Base-by-base conservation (phyloP, 306 rosid species). In the Astragalus membranaceus region DNA sequence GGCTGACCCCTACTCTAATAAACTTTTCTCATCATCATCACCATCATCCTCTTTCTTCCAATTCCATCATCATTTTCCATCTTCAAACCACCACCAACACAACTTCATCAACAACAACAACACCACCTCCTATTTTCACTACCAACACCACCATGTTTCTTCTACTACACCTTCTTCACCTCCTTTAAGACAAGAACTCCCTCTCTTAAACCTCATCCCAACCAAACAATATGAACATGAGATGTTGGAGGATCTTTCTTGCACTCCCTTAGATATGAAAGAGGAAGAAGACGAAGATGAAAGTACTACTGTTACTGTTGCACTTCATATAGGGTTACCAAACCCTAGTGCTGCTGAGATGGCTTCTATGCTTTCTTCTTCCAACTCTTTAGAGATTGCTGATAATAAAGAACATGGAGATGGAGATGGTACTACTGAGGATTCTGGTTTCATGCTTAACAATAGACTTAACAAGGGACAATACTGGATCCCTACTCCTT, bases 401-500 rank as follows among this genome's bases (percentile, higher is more conserved):
- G 29, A 60, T 16, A 58, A 58, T 13, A n/a, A 7, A 43, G 5
- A 60, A 5, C 16, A 61, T 3, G 50, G 23, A 20, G 23, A 5
- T 8, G 46, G 23, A 10, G 76, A 65, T 73, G 80, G 11, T 39
- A 39, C 44, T 7, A 39, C 55, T 44, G 87, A 84, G 5, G 82
- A 71, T 26, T 81, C 80, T 32, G 89, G 88, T 30, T 78, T 82
- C 55, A 80, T 75, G 75, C 52, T 67, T 26, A 79, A 65, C 49
- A 84, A 83, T 51, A 84, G 8, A 35, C 44, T 90, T 42, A 88
- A 88, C 87, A 93, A 90, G 81, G 98, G 98, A 4, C 96, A 89
- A 82, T 93, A 90, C 41, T 93, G 98, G 98, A 93, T 93, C 89
- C 97, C 97, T 16, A 93, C 98, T 13, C 98, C 98, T 76, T 87